Percentiles rank a stretch among this genome's conserved stretches.
Conservation (phyloP, 2,329 filamentous ascomycete genomes). For the Aspergillus sclerotialis region DNA sequence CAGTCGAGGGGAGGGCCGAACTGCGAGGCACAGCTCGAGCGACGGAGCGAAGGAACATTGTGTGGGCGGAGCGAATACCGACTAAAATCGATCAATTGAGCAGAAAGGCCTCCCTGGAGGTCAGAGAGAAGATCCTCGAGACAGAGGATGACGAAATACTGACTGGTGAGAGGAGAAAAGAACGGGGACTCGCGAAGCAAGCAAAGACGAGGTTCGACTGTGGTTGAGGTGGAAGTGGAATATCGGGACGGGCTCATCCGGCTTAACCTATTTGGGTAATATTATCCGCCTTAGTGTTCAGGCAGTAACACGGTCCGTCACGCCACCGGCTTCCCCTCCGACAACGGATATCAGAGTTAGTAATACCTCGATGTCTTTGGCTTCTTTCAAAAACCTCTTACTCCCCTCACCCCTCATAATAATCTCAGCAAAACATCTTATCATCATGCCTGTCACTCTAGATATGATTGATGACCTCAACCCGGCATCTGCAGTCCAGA, state of each 20-base stretch:
- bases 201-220: conserved; percentile 23
- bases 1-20: conserved; percentile 28
- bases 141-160: conserved; percentile 14
- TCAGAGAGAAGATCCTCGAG: conserved; percentile 17
- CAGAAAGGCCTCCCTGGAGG: conserved; percentile 11
- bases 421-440: too few relatives aligned
- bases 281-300: conserved; percentile 16
- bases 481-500: conserved; percentile 26
- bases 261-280: conserved; percentile 27
- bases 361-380: too few relatives aligned
- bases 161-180: conserved; percentile 23
- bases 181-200: conserved; percentile 20
- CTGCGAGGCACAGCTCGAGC: conserved; percentile 39
- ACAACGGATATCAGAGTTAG: neutral
- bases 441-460: conserved; percentile 4
- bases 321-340: conserved; percentile 12
- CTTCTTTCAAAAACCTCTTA: too few relatives aligned
- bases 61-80: conserved; percentile 23
- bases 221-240: conserved; percentile 36
- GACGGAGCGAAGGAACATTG: conserved; percentile 42
- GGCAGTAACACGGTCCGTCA: conserved; percentile 14
- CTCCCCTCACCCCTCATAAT: too few relatives aligned
- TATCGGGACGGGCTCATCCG: conserved; percentile 22
- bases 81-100: conserved; percentile 23
- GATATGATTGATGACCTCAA: conserved; percentile 26